Percentiles rank a stretch among this genome's conserved stretches.
Evolutionary conservation across 352 stramenopile genomes (phyloP).

Genomic region (Pythium aristosporum): DNA sequence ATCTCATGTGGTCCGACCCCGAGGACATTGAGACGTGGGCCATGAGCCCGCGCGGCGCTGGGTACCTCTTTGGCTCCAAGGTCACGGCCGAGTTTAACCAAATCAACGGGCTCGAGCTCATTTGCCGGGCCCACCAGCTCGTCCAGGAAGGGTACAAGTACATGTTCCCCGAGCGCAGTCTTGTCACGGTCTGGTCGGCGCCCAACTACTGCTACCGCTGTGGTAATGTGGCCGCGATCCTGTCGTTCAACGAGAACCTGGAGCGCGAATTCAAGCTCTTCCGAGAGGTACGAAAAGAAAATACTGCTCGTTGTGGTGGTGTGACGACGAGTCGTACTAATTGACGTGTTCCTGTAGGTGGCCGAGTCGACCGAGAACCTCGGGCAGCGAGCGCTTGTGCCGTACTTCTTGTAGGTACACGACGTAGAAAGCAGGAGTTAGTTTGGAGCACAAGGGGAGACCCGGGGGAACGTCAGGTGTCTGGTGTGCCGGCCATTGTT

Average conservation of each 20-base stretch:
- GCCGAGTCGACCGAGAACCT: constrained; percentile 82
- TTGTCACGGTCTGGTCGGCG: constrained; percentile 98
- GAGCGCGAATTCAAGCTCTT: constrained; percentile 89
- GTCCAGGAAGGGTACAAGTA: constrained; percentile 93
- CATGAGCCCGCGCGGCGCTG: constrained; percentile 92
- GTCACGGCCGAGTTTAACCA: constrained; percentile 94
- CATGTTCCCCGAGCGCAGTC: constrained; percentile 95
- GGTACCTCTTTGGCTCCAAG: constrained; percentile 92
- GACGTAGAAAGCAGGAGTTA: not conserved
- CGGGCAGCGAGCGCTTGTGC: constrained; percentile 71
- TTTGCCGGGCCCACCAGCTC: constrained; percentile 93
- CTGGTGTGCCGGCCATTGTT: not conserved
- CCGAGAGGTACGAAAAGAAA: constrained; percentile 60
- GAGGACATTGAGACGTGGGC: constrained; percentile 94
- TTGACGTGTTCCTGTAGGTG: constrained; percentile 32
- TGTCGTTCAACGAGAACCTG: constrained; percentile 98
- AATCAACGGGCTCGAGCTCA: constrained; percentile 91
- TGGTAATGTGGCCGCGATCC: constrained; percentile 97
- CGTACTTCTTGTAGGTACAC: constrained; percentile 81
- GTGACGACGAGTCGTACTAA: not conserved
- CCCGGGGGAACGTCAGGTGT: no score
- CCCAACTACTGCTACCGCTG: constrained; percentile 99
- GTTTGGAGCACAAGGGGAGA: not conserved
- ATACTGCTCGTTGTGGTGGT: not conserved
- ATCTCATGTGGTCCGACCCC: constrained; percentile 97